Base-by-base conservation (phyloP, 768 basidiomycete genomes). In the Lentinula guzmanii region DNA sequence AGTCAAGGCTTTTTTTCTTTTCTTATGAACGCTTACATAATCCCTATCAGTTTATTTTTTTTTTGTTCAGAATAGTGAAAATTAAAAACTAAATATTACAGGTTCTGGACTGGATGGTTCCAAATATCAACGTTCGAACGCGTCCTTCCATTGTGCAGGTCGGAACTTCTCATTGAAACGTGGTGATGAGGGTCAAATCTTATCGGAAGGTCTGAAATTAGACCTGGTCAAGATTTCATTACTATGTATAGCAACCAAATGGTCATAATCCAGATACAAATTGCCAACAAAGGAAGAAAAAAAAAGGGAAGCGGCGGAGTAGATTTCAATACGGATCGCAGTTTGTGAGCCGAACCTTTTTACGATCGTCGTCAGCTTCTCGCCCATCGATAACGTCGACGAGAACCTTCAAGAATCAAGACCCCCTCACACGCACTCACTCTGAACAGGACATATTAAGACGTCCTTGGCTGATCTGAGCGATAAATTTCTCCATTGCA, bases 141-240 rank as follows among this genome's bases (percentile, higher is more conserved):
- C 37, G 37, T 13, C 46, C 10, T 48, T 48, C 11, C 46, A 18
- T 9, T 43, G 16, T 43, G 15, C 46, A 9, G 21, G 21, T 9
- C 21, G 9, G 15, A 15, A 52, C 55, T 41, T 15, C 31, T 56
- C 39, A 4, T 10, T 37, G 24, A 55, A 56, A 56, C 55, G 55
- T 56, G 55, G 18, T 56, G 39, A 56, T 56, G 55, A 56, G 55
- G 55, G 55, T 56, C 13, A 13, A 52, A 52, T 52, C 51, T 52
- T 52, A 48, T 21, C 21, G 13, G 13, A 43, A 43, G 46, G 21
- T 34, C 34, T 52, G 51, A 28, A 52, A 34, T 35, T 28, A 34
- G n/a, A 21, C 18, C 46, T 9, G 18, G 18, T 24, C 37, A 39
- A 48, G n/a, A 18, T 7, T 24, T 48, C n/a, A 21, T 21, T 48